Conservation (phyloP, 2,329 filamentous ascomycete genomes). For the Leptodontidium sp. region DNA sequence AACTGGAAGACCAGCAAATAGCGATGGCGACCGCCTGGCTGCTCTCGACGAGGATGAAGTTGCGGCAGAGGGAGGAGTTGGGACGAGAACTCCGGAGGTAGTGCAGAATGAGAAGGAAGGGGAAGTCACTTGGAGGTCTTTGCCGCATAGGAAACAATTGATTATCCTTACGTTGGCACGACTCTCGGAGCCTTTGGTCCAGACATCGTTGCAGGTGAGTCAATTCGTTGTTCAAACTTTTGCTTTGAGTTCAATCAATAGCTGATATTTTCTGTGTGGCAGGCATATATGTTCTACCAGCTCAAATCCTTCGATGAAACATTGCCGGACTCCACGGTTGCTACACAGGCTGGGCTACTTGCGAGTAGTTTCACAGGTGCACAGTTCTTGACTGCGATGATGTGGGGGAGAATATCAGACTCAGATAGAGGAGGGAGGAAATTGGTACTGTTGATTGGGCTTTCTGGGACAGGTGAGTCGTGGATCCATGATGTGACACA, state of each 20-base stretch:
- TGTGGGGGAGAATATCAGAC: slow-evolving; percentile 74
- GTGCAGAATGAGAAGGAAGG: slow-evolving; percentile 26
- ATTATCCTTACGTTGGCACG: slow-evolving; percentile 80
- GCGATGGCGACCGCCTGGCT: slow-evolving; percentile 25
- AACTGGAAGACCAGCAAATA: slow-evolving; percentile 2
- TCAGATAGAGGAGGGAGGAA: slow-evolving; percentile 62
- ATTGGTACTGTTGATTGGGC: slow-evolving; percentile 67
- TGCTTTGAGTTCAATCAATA: neutral
- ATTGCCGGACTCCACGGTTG: slow-evolving; percentile 69
- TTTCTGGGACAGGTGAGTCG: slow-evolving; percentile 63
- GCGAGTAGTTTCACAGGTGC: slow-evolving; percentile 82
- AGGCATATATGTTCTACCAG: slow-evolving; percentile 84
- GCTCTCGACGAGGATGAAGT: slow-evolving; percentile 30
- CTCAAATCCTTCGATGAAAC: slow-evolving; percentile 75
- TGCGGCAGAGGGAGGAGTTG: slow-evolving; percentile 26
- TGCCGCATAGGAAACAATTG: slow-evolving; percentile 71
- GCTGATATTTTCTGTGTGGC: neutral
- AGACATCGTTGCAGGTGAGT: slow-evolving; percentile 63
- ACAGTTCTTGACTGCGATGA: slow-evolving; percentile 77
- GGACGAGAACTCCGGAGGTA: neutral
- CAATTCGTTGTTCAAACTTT: slow-evolving; percentile 45
- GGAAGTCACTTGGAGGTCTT: slow-evolving; percentile 27
- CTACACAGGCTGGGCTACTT: slow-evolving; percentile 79
- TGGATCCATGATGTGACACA: neutral
- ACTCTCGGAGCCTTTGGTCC: slow-evolving; percentile 82